These are phyloP conservation scores for Penicillium steckii DNA, from an alignment of 495 filamentous ascomycete genomes.

Conservation along the genomic window DNA sequence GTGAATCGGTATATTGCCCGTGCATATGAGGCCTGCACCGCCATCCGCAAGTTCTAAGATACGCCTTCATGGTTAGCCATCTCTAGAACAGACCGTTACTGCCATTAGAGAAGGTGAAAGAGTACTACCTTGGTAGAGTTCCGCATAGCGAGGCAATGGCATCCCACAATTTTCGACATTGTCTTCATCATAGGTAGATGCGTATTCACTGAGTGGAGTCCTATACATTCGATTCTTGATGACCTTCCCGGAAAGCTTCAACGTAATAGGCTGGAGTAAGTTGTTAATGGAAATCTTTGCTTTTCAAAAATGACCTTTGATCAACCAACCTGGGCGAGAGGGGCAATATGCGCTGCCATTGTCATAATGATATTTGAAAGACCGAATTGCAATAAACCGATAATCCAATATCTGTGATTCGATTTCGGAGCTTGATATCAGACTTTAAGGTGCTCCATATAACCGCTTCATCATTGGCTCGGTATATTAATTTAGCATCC, in stretches of 20 bases:
- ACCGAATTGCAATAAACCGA: no score
- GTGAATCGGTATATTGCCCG: conserved; percentile 18
- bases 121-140: conserved; percentile 14
- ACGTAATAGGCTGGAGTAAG: conserved; percentile 6
- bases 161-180: conserved; percentile 16
- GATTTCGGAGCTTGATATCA: not conserved
- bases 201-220: conserved; percentile 18
- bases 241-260: conserved; percentile 17
- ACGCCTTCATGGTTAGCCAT: not conserved
- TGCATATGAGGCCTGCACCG: conserved; percentile 15
- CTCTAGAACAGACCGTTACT: no score
- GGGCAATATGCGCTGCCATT: not conserved
- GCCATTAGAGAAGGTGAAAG: not conserved
- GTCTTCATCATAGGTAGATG: conserved; percentile 15
- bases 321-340: not conserved
- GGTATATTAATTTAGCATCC: not conserved
- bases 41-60: conserved; percentile 1
- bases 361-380: not conserved
- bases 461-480: not conserved
- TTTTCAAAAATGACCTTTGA: not conserved
- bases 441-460: not conserved
- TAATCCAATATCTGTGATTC: not conserved
- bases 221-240: conserved; percentile 17
- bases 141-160: conserved; percentile 13
- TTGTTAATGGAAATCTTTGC: not conserved